Evolutionary conservation across 2,329 filamentous ascomycete species (phyloP).

Genomic region (Coleophoma crateriformis): DNA sequence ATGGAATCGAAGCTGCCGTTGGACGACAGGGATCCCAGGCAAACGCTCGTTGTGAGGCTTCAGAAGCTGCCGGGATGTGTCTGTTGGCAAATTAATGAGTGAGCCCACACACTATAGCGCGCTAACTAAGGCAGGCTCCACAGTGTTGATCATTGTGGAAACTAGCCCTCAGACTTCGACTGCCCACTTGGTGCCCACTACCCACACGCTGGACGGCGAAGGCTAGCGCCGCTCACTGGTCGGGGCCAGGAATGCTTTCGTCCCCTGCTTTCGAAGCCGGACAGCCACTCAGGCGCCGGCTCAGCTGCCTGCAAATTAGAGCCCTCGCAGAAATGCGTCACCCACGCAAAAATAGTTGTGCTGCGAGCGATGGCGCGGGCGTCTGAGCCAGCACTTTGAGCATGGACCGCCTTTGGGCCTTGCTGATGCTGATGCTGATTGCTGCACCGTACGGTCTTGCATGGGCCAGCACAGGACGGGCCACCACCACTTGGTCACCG

Average conservation of each 20-base stretch:
- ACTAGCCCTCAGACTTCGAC: too few relatives aligned
- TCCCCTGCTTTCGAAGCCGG: neutral
- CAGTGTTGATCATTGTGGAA: too few relatives aligned
- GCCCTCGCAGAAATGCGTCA: slow-evolving; percentile 3
- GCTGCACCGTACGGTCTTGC: neutral
- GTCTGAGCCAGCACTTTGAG: neutral
- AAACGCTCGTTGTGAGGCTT: neutral
- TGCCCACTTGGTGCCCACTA: too few relatives aligned
- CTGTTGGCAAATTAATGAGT: neutral
- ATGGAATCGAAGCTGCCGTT: neutral
- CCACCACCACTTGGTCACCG: neutral
- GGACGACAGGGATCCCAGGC: neutral
- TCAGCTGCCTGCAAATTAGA: neutral
- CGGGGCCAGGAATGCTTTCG: neutral
- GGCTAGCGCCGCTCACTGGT: too few relatives aligned
- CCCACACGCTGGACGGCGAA: too few relatives aligned
- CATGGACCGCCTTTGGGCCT: neutral
- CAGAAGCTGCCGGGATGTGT: neutral
- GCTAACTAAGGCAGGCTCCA: too few relatives aligned
- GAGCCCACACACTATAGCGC: too few relatives aligned
- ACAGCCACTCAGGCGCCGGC: neutral
- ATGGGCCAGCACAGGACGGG: slow-evolving; percentile 1
- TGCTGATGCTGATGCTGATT: neutral
- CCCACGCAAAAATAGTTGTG: slow-evolving; percentile 8
- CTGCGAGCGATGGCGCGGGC: neutral